phyloP scores from a whole-genome alignment of 2,329 filamentous ascomycete genomes.

The Phyllosticta ampelicida region DNA sequence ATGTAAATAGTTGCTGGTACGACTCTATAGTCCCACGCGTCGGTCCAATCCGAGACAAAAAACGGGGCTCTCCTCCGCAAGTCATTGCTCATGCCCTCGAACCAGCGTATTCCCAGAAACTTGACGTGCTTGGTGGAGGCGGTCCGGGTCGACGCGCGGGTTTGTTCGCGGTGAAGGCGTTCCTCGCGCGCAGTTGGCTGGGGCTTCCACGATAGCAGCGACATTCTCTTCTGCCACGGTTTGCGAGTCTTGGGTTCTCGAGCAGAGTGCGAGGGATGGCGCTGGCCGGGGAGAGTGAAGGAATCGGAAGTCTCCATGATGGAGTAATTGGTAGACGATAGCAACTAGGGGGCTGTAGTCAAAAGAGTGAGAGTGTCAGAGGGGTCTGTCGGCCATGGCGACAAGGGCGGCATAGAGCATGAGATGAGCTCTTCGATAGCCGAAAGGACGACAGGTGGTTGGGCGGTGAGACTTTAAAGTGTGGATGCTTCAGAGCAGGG shows the following conservation, averaged over 20 bases:
- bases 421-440: background rate
- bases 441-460: background rate
- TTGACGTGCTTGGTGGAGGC: slow-evolving; percentile 13
- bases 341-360: background rate
- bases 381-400: background rate
- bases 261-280: background rate
- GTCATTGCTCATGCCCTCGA: slow-evolving; percentile 72
- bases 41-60: slow-evolving; percentile 72
- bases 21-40: slow-evolving; percentile 85
- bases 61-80: slow-evolving; percentile 62
- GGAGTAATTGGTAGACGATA: background rate
- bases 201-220: slow-evolving; percentile 13
- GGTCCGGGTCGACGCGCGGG: slow-evolving; percentile 14
- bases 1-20: slow-evolving; percentile 81
- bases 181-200: slow-evolving; percentile 10
- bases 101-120: slow-evolving; percentile 69
- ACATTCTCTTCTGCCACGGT: slow-evolving; percentile 15
- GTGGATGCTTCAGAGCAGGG: background rate
- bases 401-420: background rate
- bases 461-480: background rate
- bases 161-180: slow-evolving; percentile 14
- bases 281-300: slow-evolving; percentile 8
- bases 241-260: slow-evolving; percentile 10
- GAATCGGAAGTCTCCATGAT: slow-evolving; percentile 1
- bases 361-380: background rate